phyloP scores from a whole-genome alignment of 768 basidiomycete genomes.

The Tulasnella calospora region DNA sequence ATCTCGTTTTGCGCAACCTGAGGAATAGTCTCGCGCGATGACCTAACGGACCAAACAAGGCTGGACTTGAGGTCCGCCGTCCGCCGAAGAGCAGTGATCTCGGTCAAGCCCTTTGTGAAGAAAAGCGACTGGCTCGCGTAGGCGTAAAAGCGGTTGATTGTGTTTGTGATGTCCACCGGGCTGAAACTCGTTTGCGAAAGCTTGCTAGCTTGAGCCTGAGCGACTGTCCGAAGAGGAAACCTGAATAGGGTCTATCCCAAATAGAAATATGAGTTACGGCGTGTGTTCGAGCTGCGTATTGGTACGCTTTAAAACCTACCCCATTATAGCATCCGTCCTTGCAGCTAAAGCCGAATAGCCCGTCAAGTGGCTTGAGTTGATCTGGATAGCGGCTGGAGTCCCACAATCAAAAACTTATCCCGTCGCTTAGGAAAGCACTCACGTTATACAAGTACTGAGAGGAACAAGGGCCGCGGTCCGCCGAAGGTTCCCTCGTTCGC shows the following conservation, averaged over 20 bases:
- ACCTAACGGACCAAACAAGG: neutral
- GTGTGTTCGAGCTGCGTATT: neutral
- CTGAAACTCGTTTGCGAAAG: neutral
- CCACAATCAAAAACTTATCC: too few relatives aligned
- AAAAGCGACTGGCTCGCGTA: neutral
- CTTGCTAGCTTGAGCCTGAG: slow-evolving; percentile 28
- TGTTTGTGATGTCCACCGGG: neutral
- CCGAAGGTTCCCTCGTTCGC: neutral
- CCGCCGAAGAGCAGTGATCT: neutral
- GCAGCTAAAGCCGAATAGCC: slow-evolving; percentile 42
- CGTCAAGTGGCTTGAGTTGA: slow-evolving; percentile 42
- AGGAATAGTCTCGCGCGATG: neutral
- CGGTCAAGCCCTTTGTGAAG: neutral
- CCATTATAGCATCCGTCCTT: slow-evolving; percentile 38
- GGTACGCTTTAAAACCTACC: slow-evolving; percentile 35
- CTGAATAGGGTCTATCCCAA: slow-evolving; percentile 43
- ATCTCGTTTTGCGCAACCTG: neutral
- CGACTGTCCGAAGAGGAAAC: slow-evolving; percentile 41
- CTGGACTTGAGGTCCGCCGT: too few relatives aligned
- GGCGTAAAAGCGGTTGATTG: neutral
- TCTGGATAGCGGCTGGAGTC: slow-evolving; percentile 42
- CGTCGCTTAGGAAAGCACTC: neutral
- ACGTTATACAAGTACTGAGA: neutral
- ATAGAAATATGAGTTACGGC: slow-evolving; percentile 16
- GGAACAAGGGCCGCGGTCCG: neutral